Percentiles rank a stretch among this genome's conserved stretches.
phyloP scores from a whole-genome alignment of 768 basidiomycete genomes.

The Tylopilus sp. region DNA sequence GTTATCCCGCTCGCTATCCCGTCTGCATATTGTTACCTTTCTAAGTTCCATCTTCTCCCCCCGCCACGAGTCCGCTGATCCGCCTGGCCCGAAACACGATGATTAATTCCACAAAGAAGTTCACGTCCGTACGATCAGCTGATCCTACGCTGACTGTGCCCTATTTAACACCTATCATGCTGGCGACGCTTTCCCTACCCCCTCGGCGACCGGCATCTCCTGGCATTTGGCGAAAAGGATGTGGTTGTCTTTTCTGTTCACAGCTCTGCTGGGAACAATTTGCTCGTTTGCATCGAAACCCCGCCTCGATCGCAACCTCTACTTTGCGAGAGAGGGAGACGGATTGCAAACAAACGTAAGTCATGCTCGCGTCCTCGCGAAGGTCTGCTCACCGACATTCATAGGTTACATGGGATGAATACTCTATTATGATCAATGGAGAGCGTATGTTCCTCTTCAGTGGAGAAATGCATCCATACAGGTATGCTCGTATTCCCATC shows the following conservation, averaged over 20 bases:
- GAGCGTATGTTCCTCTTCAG: slow-evolving; percentile 56
- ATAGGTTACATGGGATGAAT: slow-evolving; percentile 56
- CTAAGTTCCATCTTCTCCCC: neutral
- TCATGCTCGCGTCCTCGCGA: neutral
- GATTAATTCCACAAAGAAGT: neutral
- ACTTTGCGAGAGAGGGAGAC: slow-evolving; percentile 14
- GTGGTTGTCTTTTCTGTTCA: slow-evolving; percentile 7
- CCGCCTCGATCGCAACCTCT: slow-evolving; percentile 8
- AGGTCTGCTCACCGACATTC: neutral
- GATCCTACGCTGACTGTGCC: neutral
- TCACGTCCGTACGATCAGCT: neutral
- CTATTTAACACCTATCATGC: neutral
- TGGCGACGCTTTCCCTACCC: neutral
- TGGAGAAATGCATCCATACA: slow-evolving; percentile 63
- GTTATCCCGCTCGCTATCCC: neutral
- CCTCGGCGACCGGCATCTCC: neutral
- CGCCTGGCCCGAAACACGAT: neutral
- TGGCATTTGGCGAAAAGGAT: slow-evolving; percentile 1
- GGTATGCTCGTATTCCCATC: slow-evolving; percentile 17
- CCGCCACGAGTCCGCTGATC: neutral
- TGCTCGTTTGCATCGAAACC: slow-evolving; percentile 10
- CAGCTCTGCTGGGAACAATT: slow-evolving; percentile 10
- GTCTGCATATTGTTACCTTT: neutral
- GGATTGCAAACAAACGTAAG: slow-evolving; percentile 19
- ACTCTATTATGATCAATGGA: slow-evolving; percentile 55